Base-by-base conservation (phyloP, 73 alveolate genomes). In the Paramecium pentaurelia region DNA sequence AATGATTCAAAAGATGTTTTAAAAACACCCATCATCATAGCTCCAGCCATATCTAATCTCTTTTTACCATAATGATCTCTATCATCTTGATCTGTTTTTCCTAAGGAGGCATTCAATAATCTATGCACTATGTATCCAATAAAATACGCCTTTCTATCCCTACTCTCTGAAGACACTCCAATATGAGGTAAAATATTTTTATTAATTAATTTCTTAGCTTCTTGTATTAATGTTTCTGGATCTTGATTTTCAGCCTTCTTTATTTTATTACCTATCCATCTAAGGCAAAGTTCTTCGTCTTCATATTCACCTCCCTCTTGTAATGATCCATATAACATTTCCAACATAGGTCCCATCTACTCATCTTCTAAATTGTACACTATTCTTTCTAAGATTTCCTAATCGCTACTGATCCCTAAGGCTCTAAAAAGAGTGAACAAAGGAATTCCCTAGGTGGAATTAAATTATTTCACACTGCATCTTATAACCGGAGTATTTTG, bases 41-140 rank as follows among this genome's bases (percentile, higher is more conserved):
- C 95, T 4, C 99, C 99, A 28, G 99, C 99, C 99, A 97, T 97
- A 94, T 98, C 99, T 34, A 98, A 94, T 95, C 99, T 97, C 96
- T 99, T 99, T 97, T 99, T 99, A 12, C 99, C 99, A 95, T 98
- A 99, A 94, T 99, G 99, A 96, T 99, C 99, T 92, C 99, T 95
- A 92, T 99, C 99, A 95, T 99, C 99, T 91, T 98, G 99, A 25
- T 87, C 94, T 11, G 96, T 97, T 92, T 99, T 96, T 18, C 99
- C 99, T n/a, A 98, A 95, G 58, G 97, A 97, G 73, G 99, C 99
- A 93, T 94, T 96, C 59, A 96, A 95, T 54, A 95, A 59, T 86
- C 89, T 70, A 71, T 47, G 60, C 37, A 96, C 97, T 99, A 99
- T 99, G 96, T 99, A 99, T 44, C 99, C 99, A 22, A 99, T 95